A percentile compares a stretch with the other conserved stretches of the same genome.
Evolutionary conservation across 2,329 filamentous ascomycete genomes (phyloP).

Genomic region (Zymoseptoria crescenta): DNA sequence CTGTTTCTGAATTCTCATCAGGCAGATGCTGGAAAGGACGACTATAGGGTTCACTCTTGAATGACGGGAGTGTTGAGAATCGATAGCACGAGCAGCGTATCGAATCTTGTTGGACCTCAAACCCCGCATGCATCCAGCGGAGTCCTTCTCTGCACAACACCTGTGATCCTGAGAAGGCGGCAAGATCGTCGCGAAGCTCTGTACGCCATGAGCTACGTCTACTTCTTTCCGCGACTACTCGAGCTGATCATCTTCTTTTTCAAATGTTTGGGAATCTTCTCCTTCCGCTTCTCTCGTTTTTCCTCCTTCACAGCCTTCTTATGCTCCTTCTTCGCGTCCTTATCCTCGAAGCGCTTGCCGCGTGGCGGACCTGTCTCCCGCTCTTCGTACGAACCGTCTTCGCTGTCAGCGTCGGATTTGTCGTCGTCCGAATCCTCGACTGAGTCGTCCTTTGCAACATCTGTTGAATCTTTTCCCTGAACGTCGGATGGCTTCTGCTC

Average conservation of each 20-base stretch:
- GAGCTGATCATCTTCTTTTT: slow-evolving; percentile 77
- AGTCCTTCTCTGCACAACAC: too few relatives aligned
- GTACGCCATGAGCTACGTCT: slow-evolving; percentile 18
- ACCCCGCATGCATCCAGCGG: too few relatives aligned
- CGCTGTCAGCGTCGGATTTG: neutral
- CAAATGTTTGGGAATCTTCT: slow-evolving; percentile 91
- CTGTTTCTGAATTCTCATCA: too few relatives aligned
- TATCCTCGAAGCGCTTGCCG: slow-evolving; percentile 82
- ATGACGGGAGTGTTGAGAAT: too few relatives aligned
- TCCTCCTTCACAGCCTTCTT: slow-evolving; percentile 91
- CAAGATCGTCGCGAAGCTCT: neutral
- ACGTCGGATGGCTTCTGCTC: slow-evolving; percentile 46
- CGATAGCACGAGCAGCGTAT: too few relatives aligned
- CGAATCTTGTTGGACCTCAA: too few relatives aligned
- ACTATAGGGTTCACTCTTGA: too few relatives aligned
- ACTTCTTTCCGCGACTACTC: slow-evolving; percentile 56
- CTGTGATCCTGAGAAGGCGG: too few relatives aligned
- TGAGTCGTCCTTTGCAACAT: slow-evolving; percentile 30
- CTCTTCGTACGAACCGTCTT: neutral
- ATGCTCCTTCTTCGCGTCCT: slow-evolving; percentile 81
- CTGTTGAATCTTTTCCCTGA: slow-evolving; percentile 30
- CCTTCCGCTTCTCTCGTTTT: slow-evolving; percentile 84
- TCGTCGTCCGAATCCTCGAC: slow-evolving; percentile 22
- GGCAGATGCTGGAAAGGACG: too few relatives aligned
- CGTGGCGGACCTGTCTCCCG: slow-evolving; percentile 55